These are phyloP conservation scores for Fusarium sp. DNA, from an alignment of 2,329 filamentous ascomycete species.

Conservation along the genomic window DNA sequence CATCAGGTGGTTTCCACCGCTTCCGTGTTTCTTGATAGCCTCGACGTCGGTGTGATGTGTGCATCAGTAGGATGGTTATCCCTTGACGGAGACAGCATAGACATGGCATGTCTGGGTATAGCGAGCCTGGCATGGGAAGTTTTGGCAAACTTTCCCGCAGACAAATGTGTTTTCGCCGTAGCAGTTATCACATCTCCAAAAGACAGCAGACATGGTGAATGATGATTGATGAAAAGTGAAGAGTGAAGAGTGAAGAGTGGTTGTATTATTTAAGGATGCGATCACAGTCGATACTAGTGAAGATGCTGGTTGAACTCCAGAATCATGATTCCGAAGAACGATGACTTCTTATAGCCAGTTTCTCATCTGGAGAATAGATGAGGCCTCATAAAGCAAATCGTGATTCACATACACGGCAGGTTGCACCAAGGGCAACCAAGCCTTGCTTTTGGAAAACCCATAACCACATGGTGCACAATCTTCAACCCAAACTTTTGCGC, in stretches of 20 bases:
- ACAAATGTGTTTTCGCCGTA: background rate
- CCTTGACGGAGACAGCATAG: background rate
- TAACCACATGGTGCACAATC: background rate
- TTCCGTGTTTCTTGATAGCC: background rate
- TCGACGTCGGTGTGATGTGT: background rate
- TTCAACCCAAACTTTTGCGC: background rate
- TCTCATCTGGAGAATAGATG: background rate
- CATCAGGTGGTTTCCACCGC: no score
- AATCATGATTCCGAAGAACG: background rate
- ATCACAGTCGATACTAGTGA: background rate
- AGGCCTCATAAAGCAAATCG: background rate
- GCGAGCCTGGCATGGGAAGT: background rate
- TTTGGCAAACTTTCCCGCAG: background rate
- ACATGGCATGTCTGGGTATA: background rate
- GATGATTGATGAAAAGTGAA: background rate
- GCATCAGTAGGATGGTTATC: background rate
- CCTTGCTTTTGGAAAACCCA: background rate
- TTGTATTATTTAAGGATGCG: background rate
- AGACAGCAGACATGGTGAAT: background rate
- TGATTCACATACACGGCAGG: constrained; percentile 1
- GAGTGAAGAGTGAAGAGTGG: background rate
- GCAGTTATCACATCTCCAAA: background rate
- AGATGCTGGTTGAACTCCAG: background rate
- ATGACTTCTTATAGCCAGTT: background rate
- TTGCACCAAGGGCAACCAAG: background rate